Evolutionary conservation across 306 rosid species (phyloP).

Genomic region (Medicago lupulina): DNA sequence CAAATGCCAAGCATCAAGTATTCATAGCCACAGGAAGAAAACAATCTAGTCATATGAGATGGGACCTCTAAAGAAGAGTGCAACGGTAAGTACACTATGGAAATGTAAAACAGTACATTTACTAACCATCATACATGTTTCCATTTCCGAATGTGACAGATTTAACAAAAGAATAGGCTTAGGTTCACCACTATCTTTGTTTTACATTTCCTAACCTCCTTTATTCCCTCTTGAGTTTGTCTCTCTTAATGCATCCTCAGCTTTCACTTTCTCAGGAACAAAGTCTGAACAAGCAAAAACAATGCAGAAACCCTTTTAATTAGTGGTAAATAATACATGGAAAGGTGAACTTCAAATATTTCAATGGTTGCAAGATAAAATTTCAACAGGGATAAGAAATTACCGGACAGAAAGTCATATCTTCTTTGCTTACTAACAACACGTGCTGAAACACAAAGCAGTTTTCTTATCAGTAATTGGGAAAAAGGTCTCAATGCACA

Average conservation of each 20-base stretch:
- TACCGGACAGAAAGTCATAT: slow-evolving; percentile 95
- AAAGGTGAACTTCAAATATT: slow-evolving; percentile 30
- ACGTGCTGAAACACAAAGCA: slow-evolving; percentile 69
- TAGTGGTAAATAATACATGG: slow-evolving; percentile 15
- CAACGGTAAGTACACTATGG: background rate
- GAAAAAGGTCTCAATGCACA: slow-evolving; percentile 31
- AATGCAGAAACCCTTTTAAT: slow-evolving; percentile 13
- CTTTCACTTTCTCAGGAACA: slow-evolving; percentile 80
- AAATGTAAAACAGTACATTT: slow-evolving; percentile 16
- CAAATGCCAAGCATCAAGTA: slow-evolving; percentile 25
- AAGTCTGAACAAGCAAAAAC: slow-evolving; percentile 60
- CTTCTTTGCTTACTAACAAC: slow-evolving; percentile 68
- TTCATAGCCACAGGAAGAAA: slow-evolving; percentile 9
- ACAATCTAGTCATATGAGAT: background rate
- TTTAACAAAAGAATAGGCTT: slow-evolving; percentile 31
- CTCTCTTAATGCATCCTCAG: slow-evolving; percentile 80
- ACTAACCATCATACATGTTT: slow-evolving; percentile 35
- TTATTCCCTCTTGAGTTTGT: slow-evolving; percentile 50
- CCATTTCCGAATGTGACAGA: slow-evolving; percentile 23
- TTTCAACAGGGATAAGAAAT: slow-evolving; percentile 22
- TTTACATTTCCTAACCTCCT: slow-evolving; percentile 43
- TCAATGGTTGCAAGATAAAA: slow-evolving; percentile 23
- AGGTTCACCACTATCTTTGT: slow-evolving; percentile 34
- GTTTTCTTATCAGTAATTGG: slow-evolving; percentile 21
- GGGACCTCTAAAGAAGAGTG: slow-evolving; percentile 10